Base-by-base conservation (phyloP, 2,329 filamentous ascomycete genomes). In the Penicillium aurantiogriseum region DNA sequence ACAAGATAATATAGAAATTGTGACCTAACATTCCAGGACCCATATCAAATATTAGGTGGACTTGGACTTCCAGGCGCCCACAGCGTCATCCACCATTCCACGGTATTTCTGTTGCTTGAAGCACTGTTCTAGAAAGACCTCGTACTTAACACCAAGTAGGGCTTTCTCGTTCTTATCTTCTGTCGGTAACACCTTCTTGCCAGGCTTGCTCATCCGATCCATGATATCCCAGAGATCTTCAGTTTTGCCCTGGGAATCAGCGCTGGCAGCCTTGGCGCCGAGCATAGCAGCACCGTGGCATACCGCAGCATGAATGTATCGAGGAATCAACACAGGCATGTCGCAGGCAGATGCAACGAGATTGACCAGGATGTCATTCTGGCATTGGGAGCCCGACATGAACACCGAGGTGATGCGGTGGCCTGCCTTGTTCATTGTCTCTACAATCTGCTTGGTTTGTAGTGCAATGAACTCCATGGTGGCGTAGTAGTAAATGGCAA, bases 271-370 rank as follows among this genome's bases (percentile, higher is more conserved):
- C 77, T 97, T 97, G 57, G 92, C 94, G 39, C 94, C 94, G 25
- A 99, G 83, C 93, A 99, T 99, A 56, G 94, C 94, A 8, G 94
- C 94, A n/a, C 94, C 94, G 71, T 97, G 92, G 27, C 96, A 93
- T 7, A 99, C 94, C 6, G 94, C 94, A 1, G 93, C 93, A 71
- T 96, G 90, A 58, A 97, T 91, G 69, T 99, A 97, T 51, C 89
- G 85, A 0, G 94, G 94, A 55, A 97, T 96, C 38, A 97, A 80
- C 21, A 99, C 93, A 1, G 93, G 93, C 88, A 96, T 92, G 65
- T 87, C 83, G 77, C 93, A 97, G 0, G 89, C 89, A 0, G 92
- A 94, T 15, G 94, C 92, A 67, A 99, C 89, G 17, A 99, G 85
- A 57, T 87, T 84, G 88, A 99, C 96, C 54, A 99, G 82, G 59